Percentiles rank a stretch among this genome's conserved stretches.
These are phyloP conservation scores for Luvunga scandens DNA, from an alignment of 345 rosid genomes.

Conservation along the genomic window DNA sequence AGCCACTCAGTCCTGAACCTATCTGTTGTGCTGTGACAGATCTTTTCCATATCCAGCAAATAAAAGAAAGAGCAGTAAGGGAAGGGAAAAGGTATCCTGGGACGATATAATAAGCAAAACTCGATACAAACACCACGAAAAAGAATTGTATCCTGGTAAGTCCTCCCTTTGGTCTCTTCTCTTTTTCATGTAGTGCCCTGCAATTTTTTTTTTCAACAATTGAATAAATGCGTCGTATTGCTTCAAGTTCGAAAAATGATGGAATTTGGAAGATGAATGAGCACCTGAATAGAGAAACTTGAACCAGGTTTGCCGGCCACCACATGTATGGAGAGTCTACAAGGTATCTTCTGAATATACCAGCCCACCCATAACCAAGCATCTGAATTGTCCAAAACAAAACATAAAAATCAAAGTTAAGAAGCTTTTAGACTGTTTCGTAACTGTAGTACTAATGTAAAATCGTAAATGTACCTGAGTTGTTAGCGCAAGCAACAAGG, in stretches of 20 bases:
- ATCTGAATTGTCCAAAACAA: slow-evolving; percentile 25
- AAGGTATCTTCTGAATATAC: slow-evolving; percentile 45
- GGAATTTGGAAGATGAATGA: not conserved
- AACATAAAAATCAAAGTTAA: not conserved
- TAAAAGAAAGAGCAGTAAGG: slow-evolving; percentile 20
- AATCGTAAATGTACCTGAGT: slow-evolving; percentile 32
- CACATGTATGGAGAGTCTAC: slow-evolving; percentile 63
- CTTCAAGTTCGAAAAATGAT: not conserved
- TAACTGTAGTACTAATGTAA: too few species aligned
- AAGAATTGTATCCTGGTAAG: slow-evolving; percentile 41
- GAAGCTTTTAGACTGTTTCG: not conserved
- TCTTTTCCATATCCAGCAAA: slow-evolving; percentile 32
- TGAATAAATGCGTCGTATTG: not conserved
- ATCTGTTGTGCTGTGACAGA: slow-evolving; percentile 32
- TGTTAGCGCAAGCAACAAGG: slow-evolving; percentile 32
- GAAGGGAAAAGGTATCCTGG: slow-evolving; percentile 37
- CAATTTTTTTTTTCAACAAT: not conserved
- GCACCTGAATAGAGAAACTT: slow-evolving; percentile 46
- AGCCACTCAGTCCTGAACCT: slow-evolving; percentile 35
- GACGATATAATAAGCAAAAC: slow-evolving; percentile 38
- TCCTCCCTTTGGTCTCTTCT: slow-evolving; percentile 30
- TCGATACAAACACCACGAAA: slow-evolving; percentile 21
- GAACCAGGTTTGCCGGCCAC: slow-evolving; percentile 57
- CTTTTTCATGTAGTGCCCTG: slow-evolving; percentile 61
- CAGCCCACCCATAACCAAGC: slow-evolving; percentile 61